phyloP scores from a whole-genome alignment of 208 protist species.

The Leishmania tarentolae region DNA sequence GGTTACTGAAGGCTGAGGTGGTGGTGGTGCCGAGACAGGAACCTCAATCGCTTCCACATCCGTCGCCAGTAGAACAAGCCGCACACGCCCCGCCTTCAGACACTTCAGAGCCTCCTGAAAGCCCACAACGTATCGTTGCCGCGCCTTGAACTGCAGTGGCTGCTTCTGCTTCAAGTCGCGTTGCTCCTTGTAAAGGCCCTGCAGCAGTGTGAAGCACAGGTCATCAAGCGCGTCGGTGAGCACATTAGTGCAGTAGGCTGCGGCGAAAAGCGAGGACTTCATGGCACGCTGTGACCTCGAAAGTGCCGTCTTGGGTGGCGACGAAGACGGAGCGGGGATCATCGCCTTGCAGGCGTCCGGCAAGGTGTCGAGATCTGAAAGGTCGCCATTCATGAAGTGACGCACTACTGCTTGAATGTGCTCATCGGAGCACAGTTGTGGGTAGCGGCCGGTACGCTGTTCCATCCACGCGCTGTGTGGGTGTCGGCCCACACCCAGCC shows the following conservation, averaged over 20 bases:
- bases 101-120: slow-evolving; percentile 64
- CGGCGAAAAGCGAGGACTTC: slow-evolving; percentile 34
- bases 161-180: slow-evolving; percentile 50
- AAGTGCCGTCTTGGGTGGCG: background rate
- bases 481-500: slow-evolving; percentile 46
- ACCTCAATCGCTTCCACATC: slow-evolving; percentile 47
- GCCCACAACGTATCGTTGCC: slow-evolving; percentile 66
- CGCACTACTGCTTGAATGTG: slow-evolving; percentile 12
- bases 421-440: slow-evolving; percentile 10
- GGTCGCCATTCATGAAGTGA: slow-evolving; percentile 4
- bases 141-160: slow-evolving; percentile 58
- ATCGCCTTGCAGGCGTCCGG: background rate
- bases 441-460: slow-evolving; percentile 51
- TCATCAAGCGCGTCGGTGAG: slow-evolving; percentile 68
- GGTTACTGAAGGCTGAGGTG: background rate
- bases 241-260: slow-evolving; percentile 45
- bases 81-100: slow-evolving; percentile 44
- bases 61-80: slow-evolving; percentile 58
- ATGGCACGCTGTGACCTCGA: slow-evolving; percentile 19
- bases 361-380: background rate
- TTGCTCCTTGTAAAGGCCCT: slow-evolving; percentile 62
- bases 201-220: slow-evolving; percentile 64
- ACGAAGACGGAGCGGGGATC: background rate
- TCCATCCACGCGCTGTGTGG: slow-evolving; percentile 38
- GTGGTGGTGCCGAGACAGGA: background rate